A percentile compares a stretch with the other conserved stretches of the same genome.
phyloP scores from a whole-genome alignment of 352 stramenopile genomes.

The Phytophthora agathidicida region DNA sequence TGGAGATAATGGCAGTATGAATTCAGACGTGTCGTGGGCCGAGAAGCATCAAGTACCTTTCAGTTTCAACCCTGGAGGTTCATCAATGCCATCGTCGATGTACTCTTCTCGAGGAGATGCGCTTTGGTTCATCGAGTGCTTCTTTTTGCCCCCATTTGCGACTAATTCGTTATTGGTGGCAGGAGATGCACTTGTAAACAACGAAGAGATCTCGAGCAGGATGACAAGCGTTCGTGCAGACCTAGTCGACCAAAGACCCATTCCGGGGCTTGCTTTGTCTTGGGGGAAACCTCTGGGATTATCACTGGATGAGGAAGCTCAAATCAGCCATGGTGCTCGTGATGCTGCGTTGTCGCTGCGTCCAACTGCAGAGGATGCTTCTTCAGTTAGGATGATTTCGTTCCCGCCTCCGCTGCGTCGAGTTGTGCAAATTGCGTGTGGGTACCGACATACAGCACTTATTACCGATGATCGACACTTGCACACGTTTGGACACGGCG shows the following conservation, averaged over 20 bases:
- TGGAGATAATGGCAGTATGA: conserved; percentile 8
- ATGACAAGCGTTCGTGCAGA: conserved; percentile 20
- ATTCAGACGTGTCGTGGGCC: conserved; percentile 9
- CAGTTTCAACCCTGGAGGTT: conserved; percentile 20
- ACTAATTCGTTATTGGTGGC: conserved; percentile 46
- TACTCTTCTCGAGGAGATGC: conserved; percentile 41
- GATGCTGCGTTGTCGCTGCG: conserved; percentile 10
- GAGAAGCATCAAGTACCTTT: conserved; percentile 19
- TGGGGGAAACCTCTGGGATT: conserved; percentile 68
- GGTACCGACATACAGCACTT: conserved; percentile 79
- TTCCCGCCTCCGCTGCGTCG: conserved; percentile 59
- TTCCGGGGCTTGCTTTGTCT: conserved; percentile 58
- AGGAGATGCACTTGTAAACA: conserved; percentile 34
- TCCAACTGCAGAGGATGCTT: conserved; percentile 10
- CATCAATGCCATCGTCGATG: conserved; percentile 32
- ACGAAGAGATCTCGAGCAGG: conserved; percentile 27
- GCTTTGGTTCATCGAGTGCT: conserved; percentile 62
- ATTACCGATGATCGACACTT: conserved; percentile 68
- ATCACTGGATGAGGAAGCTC: conserved; percentile 69
- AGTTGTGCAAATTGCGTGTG: conserved; percentile 75
- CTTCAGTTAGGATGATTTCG: conserved; percentile 39
- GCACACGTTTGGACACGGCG: conserved; percentile 83
- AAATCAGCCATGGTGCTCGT: conserved; percentile 18
- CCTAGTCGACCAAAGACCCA: conserved; percentile 9
- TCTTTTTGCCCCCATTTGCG: conserved; percentile 45